phyloP scores from a whole-genome alignment of 169 alveolate species.

The Babesia bigemina region DNA sequence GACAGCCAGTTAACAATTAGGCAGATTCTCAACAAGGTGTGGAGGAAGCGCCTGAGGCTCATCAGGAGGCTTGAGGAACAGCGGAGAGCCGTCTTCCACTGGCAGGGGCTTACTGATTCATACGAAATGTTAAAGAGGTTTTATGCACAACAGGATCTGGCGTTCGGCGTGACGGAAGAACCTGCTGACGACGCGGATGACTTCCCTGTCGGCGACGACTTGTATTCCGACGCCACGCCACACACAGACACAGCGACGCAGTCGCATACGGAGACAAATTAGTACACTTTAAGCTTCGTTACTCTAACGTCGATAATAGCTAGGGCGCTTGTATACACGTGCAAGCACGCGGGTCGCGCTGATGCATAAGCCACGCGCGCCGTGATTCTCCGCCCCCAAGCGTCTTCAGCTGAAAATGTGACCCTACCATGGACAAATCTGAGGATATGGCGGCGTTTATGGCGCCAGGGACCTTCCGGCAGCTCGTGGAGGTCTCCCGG shows the following conservation, averaged over 20 bases:
- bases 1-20: background rate
- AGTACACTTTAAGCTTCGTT: background rate
- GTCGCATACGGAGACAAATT: background rate
- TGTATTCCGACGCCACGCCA: too few relatives aligned
- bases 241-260: too few relatives aligned
- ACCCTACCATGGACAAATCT: background rate
- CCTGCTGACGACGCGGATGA: too few relatives aligned
- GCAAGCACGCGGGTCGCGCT: too few relatives aligned
- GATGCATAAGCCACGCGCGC: too few relatives aligned
- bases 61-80: background rate
- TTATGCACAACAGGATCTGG: background rate
- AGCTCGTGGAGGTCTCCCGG: conserved; percentile 24
- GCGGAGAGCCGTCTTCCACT: background rate
- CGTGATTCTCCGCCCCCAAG: too few relatives aligned
- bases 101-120: background rate
- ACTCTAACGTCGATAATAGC: background rate
- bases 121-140: background rate
- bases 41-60: conserved; percentile 10
- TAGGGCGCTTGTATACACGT: background rate
- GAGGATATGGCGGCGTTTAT: background rate
- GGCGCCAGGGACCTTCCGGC: conserved; percentile 23
- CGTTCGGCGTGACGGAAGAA: background rate
- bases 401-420: background rate
- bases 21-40: background rate
- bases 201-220: background rate